phyloP scores from a whole-genome alignment of 768 basidiomycete species.

The Gymnopilus junonius region DNA sequence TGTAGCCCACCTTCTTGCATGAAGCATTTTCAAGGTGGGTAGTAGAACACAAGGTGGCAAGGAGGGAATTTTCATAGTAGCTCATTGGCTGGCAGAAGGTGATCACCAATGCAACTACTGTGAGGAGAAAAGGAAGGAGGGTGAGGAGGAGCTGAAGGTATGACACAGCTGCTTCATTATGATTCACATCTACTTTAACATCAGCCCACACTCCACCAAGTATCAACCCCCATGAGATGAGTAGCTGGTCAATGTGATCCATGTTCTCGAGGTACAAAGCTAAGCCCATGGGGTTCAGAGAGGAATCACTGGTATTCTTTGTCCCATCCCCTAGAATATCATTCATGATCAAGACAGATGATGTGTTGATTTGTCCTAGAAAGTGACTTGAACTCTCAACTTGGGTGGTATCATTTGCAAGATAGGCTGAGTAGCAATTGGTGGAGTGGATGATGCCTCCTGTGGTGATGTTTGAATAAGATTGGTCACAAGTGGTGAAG shows the following conservation, averaged over 20 bases:
- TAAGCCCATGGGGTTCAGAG: slow-evolving; percentile 16
- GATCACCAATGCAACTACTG: background rate
- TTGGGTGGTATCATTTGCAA: background rate
- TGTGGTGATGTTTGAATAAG: slow-evolving; percentile 14
- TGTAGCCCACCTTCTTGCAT: slow-evolving; percentile 5
- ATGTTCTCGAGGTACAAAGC: slow-evolving; percentile 15
- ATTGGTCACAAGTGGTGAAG: slow-evolving; percentile 5
- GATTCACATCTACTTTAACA: slow-evolving; percentile 13
- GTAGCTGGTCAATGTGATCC: slow-evolving; percentile 15
- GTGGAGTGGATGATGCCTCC: slow-evolving; percentile 16
- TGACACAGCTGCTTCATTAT: slow-evolving; percentile 21
- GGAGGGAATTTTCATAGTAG: slow-evolving; percentile 22
- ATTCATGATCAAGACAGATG: slow-evolving; percentile 16
- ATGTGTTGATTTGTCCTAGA: slow-evolving; percentile 21
- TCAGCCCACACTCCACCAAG: slow-evolving; percentile 14
- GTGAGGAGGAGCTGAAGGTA: slow-evolving; percentile 22
- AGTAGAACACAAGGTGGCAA: slow-evolving; percentile 18
- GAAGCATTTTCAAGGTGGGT: slow-evolving; percentile 7
- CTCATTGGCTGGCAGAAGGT: slow-evolving; percentile 16
- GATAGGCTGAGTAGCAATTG: slow-evolving; percentile 11
- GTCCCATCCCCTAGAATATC: slow-evolving; percentile 23
- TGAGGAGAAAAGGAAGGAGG: slow-evolving; percentile 14
- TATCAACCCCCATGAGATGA: slow-evolving; percentile 19
- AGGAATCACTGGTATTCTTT: slow-evolving; percentile 6
- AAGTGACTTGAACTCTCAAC: slow-evolving; percentile 5